phyloP scores from a whole-genome alignment of 1,284 basidiomycete species.

The Coniophora puteana region DNA sequence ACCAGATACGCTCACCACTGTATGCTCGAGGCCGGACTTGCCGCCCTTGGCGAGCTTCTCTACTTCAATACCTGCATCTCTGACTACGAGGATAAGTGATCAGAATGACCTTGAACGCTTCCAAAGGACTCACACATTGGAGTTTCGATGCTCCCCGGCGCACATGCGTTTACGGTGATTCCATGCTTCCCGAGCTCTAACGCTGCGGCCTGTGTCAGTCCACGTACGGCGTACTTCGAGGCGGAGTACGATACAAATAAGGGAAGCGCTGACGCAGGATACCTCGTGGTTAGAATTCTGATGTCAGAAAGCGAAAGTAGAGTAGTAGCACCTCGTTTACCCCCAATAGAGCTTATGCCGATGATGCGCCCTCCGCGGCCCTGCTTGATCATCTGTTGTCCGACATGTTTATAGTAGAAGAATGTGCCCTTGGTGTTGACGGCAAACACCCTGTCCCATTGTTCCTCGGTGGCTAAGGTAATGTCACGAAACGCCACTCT shows the following conservation, averaged over 20 bases:
- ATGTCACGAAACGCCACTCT: not conserved
- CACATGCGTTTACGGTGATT: slow-evolving; percentile 38
- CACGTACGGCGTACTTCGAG: slow-evolving; percentile 32
- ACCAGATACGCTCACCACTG: too few species aligned
- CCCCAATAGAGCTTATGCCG: slow-evolving; percentile 23
- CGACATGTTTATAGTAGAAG: slow-evolving; percentile 32
- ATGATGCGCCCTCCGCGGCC: slow-evolving; percentile 34
- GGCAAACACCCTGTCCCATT: slow-evolving; percentile 16
- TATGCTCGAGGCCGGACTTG: too few species aligned
- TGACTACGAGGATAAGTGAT: not conserved
- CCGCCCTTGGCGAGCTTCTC: not conserved
- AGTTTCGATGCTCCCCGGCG: slow-evolving; percentile 30
- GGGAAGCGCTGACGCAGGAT: not conserved
- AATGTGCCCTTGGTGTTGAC: slow-evolving; percentile 26
- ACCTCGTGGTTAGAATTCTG: too few species aligned
- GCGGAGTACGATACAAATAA: slow-evolving; percentile 21
- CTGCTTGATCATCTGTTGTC: slow-evolving; percentile 31
- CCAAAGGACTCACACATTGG: slow-evolving; percentile 18
- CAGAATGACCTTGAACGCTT: not conserved
- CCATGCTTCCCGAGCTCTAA: slow-evolving; percentile 29
- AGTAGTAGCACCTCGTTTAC: slow-evolving; percentile 17
- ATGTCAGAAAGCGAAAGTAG: too few species aligned
- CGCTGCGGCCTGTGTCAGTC: slow-evolving; percentile 34
- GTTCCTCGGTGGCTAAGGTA: slow-evolving; percentile 14
- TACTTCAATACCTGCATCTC: not conserved